These are phyloP conservation scores for Malassezia caprae DNA, from an alignment of 1,284 basidiomycete genomes.

Conservation along the genomic window DNA sequence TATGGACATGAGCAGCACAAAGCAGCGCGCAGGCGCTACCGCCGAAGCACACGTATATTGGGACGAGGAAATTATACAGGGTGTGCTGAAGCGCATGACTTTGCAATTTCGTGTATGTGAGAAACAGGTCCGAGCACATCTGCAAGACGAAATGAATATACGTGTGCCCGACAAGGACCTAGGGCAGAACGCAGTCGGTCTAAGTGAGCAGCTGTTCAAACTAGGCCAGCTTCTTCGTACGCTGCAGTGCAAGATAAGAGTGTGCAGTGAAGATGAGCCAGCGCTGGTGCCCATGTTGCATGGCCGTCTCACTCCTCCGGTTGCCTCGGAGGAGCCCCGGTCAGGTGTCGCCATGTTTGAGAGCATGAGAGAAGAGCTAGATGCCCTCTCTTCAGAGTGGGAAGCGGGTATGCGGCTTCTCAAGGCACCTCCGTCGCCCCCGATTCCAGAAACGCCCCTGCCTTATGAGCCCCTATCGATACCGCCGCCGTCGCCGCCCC, in stretches of 20 bases:
- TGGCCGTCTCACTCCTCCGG: constrained; percentile 14
- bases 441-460: background rate
- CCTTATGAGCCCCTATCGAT: background rate
- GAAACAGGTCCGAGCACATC: background rate
- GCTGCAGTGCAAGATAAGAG: constrained; percentile 43
- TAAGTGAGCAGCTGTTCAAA: constrained; percentile 24
- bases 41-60: constrained; percentile 14
- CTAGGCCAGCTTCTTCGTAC: constrained; percentile 39
- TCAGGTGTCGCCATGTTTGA: constrained; percentile 21
- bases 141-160: background rate
- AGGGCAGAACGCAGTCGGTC: background rate
- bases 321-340: background rate
- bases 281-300: constrained; percentile 24
- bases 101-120: background rate
- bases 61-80: constrained; percentile 4
- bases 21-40: background rate
- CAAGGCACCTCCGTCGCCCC: background rate
- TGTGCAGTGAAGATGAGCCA: constrained; percentile 34
- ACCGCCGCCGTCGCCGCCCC: background rate
- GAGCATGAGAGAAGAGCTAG: constrained; percentile 37
- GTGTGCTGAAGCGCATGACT: constrained; percentile 2
- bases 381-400: constrained; percentile 38
- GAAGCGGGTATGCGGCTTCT: constrained; percentile 34
- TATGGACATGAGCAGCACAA: constrained; percentile 15
- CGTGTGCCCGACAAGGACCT: background rate